These are phyloP conservation scores for Nyctanthes arbortristis DNA, from an alignment of 257 asterid genomes.

Conservation along the genomic window DNA sequence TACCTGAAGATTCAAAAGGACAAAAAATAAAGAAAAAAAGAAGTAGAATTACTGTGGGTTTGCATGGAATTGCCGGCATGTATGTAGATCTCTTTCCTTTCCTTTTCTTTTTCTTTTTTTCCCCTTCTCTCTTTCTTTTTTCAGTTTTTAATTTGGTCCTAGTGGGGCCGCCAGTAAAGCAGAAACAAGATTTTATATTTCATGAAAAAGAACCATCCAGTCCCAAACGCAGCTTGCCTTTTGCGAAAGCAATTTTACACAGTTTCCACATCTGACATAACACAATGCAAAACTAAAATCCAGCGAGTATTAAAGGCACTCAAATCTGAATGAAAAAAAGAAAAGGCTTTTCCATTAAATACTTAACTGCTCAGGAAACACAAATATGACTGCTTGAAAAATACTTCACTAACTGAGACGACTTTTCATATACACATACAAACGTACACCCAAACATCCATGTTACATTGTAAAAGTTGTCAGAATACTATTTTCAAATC, in stretches of 20 bases:
- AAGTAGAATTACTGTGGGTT: background rate
- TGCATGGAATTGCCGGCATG: background rate
- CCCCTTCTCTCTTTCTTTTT: no score
- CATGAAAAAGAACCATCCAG: background rate
- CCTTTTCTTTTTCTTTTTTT: no score
- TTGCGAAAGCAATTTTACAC: constrained; percentile 15
- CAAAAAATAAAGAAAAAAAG: no score
- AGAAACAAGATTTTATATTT: background rate
- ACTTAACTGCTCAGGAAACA: background rate
- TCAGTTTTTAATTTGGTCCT: background rate
- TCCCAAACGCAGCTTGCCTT: background rate
- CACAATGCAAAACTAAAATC: background rate
- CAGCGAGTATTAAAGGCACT: background rate
- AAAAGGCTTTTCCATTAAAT: constrained; percentile 1
- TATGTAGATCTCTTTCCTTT: no score
- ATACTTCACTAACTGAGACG: background rate
- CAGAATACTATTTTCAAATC: constrained; percentile 1
- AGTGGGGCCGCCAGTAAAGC: constrained; percentile 3
- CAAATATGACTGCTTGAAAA: background rate
- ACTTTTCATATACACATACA: background rate
- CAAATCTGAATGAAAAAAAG: background rate
- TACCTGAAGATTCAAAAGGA: background rate
- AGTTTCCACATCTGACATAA: constrained; percentile 6
- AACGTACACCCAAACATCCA: background rate
- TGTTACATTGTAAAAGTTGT: background rate